Evolutionary conservation across 768 basidiomycete species (phyloP), one percentile per base, ranked within the genome.

Genomic region (Phlebiopsis flavidoalba): DNA sequence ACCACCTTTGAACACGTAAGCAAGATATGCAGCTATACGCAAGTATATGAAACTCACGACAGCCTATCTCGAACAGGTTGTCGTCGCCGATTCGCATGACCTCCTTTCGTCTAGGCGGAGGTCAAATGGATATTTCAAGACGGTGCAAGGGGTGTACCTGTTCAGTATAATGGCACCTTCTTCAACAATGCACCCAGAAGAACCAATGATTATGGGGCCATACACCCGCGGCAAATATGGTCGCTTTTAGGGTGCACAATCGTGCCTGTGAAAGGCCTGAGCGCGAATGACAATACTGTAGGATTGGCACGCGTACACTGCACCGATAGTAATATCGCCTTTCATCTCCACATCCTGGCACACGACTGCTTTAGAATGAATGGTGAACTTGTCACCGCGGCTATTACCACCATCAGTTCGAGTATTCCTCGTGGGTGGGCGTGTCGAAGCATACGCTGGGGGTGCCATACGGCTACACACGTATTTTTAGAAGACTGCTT

Each of bases 331-430:
- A 57, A 96, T 91, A 68, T 95, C 90, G 54, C 97, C 96, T 71
- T 93, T 92, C 66, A 98, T 80, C 63, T 98, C 95, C 33, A 93
- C 91, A 76, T 97, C 95, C 69, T 93, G 90, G 70, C 92, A 93
- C 31, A 98, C 89, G 52, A 96, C 82, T 6, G 93, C 90, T 70
- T 87, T 93, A 2, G 94, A 91, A 65, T 96, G 93, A 49, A 97
- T 92, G 6, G 88, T 89, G 69, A 91, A 88, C 71, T 90, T 91
- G 77, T 94, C 90, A 31, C 26, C 26, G 65, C 89, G 89, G 73
- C 92, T 53, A 33, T n/a, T 49, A 7, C 33, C 4, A 8, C 17
- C n/a, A 8, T 10, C 52, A 53, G 33, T 5, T 10, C 14, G 33
- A 11, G 52, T 53, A 24, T 10, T 6, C 50, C 24, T 22, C 24